A percentile compares a stretch with the other conserved stretches of the same genome.
Evolutionary conservation across 768 basidiomycete genomes (phyloP).

Genomic region (Kwoniella newhampshirensis): DNA sequence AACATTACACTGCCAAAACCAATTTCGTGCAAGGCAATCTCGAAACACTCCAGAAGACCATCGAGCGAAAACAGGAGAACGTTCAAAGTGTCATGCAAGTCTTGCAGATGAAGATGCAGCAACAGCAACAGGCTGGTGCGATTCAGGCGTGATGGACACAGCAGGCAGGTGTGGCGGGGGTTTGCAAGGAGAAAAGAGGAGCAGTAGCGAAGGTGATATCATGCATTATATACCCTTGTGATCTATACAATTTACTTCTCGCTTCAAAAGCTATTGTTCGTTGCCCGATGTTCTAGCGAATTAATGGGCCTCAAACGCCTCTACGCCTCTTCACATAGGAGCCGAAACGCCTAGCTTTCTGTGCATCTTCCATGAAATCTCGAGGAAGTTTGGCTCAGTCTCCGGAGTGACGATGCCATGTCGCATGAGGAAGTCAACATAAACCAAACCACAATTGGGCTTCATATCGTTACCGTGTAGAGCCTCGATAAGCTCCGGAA

Average conservation of each 20-base stretch:
- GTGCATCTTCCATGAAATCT: constrained; percentile 58
- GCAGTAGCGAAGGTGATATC: constrained; percentile 7
- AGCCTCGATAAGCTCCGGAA: constrained; percentile 64
- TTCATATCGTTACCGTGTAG: constrained; percentile 80
- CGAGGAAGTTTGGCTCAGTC: constrained; percentile 77
- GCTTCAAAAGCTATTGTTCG: background rate
- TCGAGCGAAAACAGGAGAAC: constrained; percentile 88
- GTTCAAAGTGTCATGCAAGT: constrained; percentile 70
- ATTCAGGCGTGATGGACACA: background rate
- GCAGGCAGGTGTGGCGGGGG: background rate
- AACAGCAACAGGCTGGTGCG: constrained; percentile 21
- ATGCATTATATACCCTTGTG: constrained; percentile 17
- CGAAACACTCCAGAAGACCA: constrained; percentile 81
- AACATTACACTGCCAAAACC: constrained; percentile 78
- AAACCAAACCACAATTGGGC: constrained; percentile 82
- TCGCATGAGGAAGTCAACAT: constrained; percentile 85
- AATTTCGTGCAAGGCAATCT: constrained; percentile 79
- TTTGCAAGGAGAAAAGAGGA: background rate
- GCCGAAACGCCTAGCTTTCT: constrained; percentile 41
- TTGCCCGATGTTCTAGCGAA: no score
- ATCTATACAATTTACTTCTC: background rate
- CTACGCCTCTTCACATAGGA: constrained; percentile 6
- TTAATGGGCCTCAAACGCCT: no score
- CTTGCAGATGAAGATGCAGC: constrained; percentile 65
- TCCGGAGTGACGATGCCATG: constrained; percentile 83